phyloP scores from a whole-genome alignment of 768 basidiomycete species.

The Leccinum longicurvipes region DNA sequence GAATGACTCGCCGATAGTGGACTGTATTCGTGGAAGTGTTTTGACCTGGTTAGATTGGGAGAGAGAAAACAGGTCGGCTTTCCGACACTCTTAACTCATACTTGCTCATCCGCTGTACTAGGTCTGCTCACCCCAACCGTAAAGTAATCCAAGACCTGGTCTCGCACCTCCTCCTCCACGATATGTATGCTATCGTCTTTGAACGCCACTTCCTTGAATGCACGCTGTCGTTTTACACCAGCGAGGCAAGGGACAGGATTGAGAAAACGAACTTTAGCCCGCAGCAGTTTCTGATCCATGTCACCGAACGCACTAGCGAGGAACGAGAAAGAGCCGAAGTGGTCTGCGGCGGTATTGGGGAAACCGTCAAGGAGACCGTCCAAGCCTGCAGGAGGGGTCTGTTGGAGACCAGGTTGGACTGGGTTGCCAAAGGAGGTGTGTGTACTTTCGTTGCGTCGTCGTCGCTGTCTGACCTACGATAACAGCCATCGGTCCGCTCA shows the following conservation, averaged over 20 bases:
- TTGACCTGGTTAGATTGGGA: slow-evolving; percentile 54
- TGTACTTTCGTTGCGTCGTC: slow-evolving; percentile 32
- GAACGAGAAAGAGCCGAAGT: slow-evolving; percentile 55
- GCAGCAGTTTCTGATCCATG: slow-evolving; percentile 51
- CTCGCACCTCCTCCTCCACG: slow-evolving; percentile 52
- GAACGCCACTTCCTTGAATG: slow-evolving; percentile 52
- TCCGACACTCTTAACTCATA: neutral
- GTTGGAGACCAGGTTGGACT: slow-evolving; percentile 41
- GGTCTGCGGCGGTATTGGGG: slow-evolving; percentile 43
- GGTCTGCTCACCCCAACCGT: slow-evolving; percentile 39
- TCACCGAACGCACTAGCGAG: slow-evolving; percentile 45
- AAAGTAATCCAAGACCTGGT: slow-evolving; percentile 48
- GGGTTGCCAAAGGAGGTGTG: slow-evolving; percentile 42
- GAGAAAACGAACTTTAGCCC: slow-evolving; percentile 37
- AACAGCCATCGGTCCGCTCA: slow-evolving; percentile 53
- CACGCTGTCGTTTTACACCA: slow-evolving; percentile 51
- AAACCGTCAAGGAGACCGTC: slow-evolving; percentile 48
- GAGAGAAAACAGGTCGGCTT: slow-evolving; percentile 39
- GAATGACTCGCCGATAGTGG: slow-evolving; percentile 40
- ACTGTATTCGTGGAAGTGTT: slow-evolving; percentile 44
- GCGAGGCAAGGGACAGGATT: slow-evolving; percentile 43
- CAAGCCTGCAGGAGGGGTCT: slow-evolving; percentile 53
- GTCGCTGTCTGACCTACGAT: slow-evolving; percentile 10
- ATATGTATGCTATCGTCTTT: slow-evolving; percentile 53
- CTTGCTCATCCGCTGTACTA: slow-evolving; percentile 18